Percentiles rank a stretch among this genome's conserved stretches.
phyloP scores from a whole-genome alignment of 768 basidiomycete genomes.

The Lentinula boryana region DNA sequence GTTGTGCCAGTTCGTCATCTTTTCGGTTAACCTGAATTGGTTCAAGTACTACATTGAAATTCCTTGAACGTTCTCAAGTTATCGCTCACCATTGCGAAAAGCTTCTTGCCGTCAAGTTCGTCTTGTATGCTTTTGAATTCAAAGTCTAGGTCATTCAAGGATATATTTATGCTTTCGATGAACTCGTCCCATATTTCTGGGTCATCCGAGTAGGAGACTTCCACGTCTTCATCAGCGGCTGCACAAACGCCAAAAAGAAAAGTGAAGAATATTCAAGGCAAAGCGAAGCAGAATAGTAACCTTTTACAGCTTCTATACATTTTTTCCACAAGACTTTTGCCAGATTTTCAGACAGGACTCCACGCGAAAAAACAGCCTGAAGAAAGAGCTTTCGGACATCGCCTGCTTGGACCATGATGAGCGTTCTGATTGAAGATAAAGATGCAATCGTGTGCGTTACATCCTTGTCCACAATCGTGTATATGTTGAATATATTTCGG shows the following conservation, averaged over 20 bases:
- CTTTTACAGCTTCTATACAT: slow-evolving; percentile 61
- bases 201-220: slow-evolving; percentile 33
- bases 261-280: background rate
- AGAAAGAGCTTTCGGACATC: slow-evolving; percentile 77
- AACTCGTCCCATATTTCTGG: slow-evolving; percentile 55
- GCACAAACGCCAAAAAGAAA: slow-evolving; percentile 8
- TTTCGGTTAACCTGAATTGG: slow-evolving; percentile 65
- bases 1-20: slow-evolving; percentile 75
- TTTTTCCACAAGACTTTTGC: slow-evolving; percentile 64
- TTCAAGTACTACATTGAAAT: background rate
- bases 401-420: slow-evolving; percentile 37
- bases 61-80: background rate
- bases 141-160: slow-evolving; percentile 65
- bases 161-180: slow-evolving; percentile 50
- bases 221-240: slow-evolving; percentile 52
- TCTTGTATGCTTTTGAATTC: slow-evolving; percentile 62
- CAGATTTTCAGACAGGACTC: slow-evolving; percentile 57
- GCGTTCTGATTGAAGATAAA: background rate
- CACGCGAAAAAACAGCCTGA: slow-evolving; percentile 70
- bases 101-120: slow-evolving; percentile 55
- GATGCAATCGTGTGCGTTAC: background rate
- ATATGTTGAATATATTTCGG: background rate
- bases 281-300: slow-evolving; percentile 27
- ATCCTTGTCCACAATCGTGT: background rate
- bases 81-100: slow-evolving; percentile 62